Evolutionary conservation across 1,284 basidiomycete species (phyloP).

Genomic region (Ustilago hordei): DNA sequence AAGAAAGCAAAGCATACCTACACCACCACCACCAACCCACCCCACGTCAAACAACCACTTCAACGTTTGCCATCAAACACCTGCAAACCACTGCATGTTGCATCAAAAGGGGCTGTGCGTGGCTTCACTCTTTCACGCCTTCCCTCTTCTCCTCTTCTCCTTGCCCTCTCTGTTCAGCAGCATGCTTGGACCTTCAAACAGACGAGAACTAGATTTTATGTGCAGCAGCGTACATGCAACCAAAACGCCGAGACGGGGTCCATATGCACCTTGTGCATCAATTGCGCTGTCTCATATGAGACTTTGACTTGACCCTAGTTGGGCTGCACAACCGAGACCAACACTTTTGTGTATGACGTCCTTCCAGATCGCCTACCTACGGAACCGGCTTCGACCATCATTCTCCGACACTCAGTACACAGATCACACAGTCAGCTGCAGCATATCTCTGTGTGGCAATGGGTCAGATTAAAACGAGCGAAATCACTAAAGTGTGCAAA

Average conservation of each 20-base stretch:
- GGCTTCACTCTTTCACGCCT: neutral
- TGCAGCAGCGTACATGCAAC: neutral
- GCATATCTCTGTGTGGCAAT: neutral
- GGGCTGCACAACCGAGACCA: conserved; percentile 10
- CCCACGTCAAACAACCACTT: neutral
- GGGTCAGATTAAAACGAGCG: conserved; percentile 10
- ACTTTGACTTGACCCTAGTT: neutral
- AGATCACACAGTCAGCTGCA: too few species aligned
- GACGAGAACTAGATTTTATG: too few species aligned
- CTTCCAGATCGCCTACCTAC: too few species aligned
- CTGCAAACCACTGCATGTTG: neutral
- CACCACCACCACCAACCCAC: neutral
- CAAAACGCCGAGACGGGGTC: conserved; percentile 2
- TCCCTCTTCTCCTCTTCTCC: neutral
- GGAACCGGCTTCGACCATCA: neutral
- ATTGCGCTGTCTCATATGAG: neutral
- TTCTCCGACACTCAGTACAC: neutral
- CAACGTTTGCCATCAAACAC: neutral
- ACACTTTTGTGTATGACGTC: conserved; percentile 3
- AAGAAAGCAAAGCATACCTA: neutral
- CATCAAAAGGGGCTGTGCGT: neutral
- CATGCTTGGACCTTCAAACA: neutral
- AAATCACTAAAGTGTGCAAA: neutral
- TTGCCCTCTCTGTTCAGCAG: neutral
- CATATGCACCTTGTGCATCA: neutral